Base-by-base conservation (phyloP, 2,329 filamentous ascomycete species). In the Neofusicoccum laricinum region DNA sequence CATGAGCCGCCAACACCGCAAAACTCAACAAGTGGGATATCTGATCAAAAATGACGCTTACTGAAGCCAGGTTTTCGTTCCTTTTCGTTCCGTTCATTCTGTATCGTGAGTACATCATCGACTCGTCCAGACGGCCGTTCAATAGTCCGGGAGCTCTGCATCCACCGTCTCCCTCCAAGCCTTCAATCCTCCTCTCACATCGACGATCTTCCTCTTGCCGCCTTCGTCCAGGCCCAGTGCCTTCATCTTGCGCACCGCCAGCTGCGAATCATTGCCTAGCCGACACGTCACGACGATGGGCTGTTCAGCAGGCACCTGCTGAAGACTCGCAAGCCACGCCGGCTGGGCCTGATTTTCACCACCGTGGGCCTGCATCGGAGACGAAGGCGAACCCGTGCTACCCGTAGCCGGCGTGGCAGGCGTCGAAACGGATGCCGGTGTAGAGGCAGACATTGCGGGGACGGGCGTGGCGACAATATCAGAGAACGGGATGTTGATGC, bases 251-350 rank as follows among this genome's bases (percentile, higher is more conserved):
- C 80, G 84, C 0, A 87, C 84, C 0, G 88, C 87, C 19, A 92
- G 69, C 72, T 94, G 91, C 11, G 90, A 93, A 73, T 95, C 91
- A 67, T 93, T 91, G 0, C 91, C 91, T 1, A 90, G 81, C 34
- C 90, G 82, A 68, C 91, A 95, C 0, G 95, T 82, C 0, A 92
- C 78, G 66, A 90, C 90, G 21, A 95, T 86, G 0, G 88, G 84
- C 2, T 80, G 79, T 36, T 84, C 76, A 1, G 75, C 71, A 0
- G 74, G 66, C 38, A 67, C 50, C 15, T 65, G 66, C 25, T 69
- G 69, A 2, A 78, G 66, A 15, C 71, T 66, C 10, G 69, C 64
- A 1, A 74, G 69, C 76, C 76, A 78, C 3, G 67, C 48, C 8
- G 68, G 61, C 41, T 71, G 68, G 21, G 38, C 8, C 4, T 67